A percentile compares a stretch with the other conserved stretches of the same genome.
Evolutionary conservation across 2,329 filamentous ascomycete genomes (phyloP).

Genomic region (Stemphylium vesicarium): DNA sequence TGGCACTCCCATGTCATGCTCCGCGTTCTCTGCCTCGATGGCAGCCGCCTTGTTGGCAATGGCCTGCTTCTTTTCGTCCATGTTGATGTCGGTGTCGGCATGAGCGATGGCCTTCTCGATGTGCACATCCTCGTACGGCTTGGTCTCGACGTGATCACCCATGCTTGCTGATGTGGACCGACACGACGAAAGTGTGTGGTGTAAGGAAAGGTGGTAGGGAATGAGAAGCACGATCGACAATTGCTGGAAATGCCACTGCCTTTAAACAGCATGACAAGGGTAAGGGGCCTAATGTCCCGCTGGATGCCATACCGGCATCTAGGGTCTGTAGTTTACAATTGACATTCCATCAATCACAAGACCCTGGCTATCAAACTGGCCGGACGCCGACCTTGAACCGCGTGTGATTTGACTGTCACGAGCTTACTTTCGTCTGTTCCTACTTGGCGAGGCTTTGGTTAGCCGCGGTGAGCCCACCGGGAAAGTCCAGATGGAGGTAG

Average conservation of each 20-base stretch:
- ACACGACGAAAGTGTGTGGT: conserved; percentile 18
- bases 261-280: conserved; percentile 30
- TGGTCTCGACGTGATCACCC: conserved; percentile 27
- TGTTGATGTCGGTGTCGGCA: conserved; percentile 22
- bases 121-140: conserved; percentile 19
- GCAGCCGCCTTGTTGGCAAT: conserved; percentile 59
- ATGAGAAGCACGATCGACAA: conserved; percentile 21
- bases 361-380: conserved; percentile 13
- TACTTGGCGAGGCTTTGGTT: conserved; percentile 22
- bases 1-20: conserved; percentile 59
- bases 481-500: conserved; percentile 18
- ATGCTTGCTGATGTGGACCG: conserved; percentile 30
- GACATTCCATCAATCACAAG: conserved; percentile 34
- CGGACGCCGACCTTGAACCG: conserved; percentile 21
- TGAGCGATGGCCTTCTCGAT: conserved; percentile 32
- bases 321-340: conserved; percentile 14
- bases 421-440: conserved; percentile 18
- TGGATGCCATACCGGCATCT: conserved; percentile 8
- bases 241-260: conserved; percentile 6
- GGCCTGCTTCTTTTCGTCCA: conserved; percentile 49
- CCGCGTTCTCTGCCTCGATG: conserved; percentile 63
- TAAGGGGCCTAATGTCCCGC: neutral
- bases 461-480: conserved; percentile 27
- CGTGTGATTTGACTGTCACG: conserved; percentile 21
- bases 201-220: conserved; percentile 23